phyloP scores from a whole-genome alignment of 2,329 filamentous ascomycete genomes.

The Pseudophaeomoniella oleicola region DNA sequence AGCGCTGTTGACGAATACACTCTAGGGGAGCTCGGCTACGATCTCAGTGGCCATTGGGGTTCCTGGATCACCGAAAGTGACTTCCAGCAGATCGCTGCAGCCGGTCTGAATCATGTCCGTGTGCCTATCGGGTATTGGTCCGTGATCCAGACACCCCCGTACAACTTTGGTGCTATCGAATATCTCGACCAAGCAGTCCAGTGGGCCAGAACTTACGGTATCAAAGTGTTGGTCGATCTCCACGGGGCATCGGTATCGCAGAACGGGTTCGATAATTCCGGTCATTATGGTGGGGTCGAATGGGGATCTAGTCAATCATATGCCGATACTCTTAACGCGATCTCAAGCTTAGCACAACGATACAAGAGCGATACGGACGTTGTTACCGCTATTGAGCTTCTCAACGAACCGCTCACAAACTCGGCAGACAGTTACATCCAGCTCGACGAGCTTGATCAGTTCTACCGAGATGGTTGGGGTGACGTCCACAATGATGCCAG shows the following conservation, averaged over 20 bases:
- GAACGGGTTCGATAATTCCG: slow-evolving; percentile 53
- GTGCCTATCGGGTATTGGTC: slow-evolving; percentile 57
- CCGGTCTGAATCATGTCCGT: slow-evolving; percentile 47
- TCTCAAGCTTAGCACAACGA: slow-evolving; percentile 8
- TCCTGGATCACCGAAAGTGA: slow-evolving; percentile 42
- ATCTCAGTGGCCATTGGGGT: slow-evolving; percentile 43
- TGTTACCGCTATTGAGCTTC: slow-evolving; percentile 36
- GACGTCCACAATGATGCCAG: slow-evolving; percentile 14
- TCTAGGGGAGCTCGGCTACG: slow-evolving; percentile 34
- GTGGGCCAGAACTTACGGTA: slow-evolving; percentile 42
- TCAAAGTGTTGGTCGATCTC: slow-evolving; percentile 54
- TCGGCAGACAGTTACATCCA: slow-evolving; percentile 17
- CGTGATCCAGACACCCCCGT: slow-evolving; percentile 42
- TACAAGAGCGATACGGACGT: slow-evolving; percentile 10
- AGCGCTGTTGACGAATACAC: slow-evolving; percentile 45
- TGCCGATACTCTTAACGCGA: slow-evolving; percentile 9
- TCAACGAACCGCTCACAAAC: slow-evolving; percentile 37
- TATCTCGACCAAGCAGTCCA: slow-evolving; percentile 41
- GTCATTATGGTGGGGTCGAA: slow-evolving; percentile 28
- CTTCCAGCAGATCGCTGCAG: slow-evolving; percentile 39
- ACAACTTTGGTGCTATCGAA: slow-evolving; percentile 46
- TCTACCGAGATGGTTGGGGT: slow-evolving; percentile 24
- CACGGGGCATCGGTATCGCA: slow-evolving; percentile 52
- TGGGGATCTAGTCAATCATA: slow-evolving; percentile 12
- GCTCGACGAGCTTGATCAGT: slow-evolving; percentile 33